These are phyloP conservation scores for Pisolithus thermaeus DNA, from an alignment of 1,284 basidiomycete genomes.

Conservation along the genomic window DNA sequence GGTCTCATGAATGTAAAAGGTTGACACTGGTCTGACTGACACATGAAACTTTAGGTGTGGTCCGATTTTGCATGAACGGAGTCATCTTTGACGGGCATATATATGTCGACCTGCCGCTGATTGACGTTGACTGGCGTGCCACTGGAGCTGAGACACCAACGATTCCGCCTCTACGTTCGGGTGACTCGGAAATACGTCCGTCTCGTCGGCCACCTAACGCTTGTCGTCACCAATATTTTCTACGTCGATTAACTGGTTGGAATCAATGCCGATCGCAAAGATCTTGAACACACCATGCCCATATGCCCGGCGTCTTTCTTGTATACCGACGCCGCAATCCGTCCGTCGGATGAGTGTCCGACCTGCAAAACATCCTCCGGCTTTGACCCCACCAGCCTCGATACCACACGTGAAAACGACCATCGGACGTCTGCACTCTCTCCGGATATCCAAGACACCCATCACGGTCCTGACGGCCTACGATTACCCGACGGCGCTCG, in stretches of 20 bases:
- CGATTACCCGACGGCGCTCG: slow-evolving; percentile 82
- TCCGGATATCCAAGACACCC: slow-evolving; percentile 56
- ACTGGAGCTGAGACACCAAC: no score
- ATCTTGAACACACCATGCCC: not conserved
- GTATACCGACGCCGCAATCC: not conserved
- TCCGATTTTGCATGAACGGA: no score
- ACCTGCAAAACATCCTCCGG: slow-evolving; percentile 3
- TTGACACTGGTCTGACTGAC: no score
- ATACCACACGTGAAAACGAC: slow-evolving; percentile 68
- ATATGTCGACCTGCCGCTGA: no score
- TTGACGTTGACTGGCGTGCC: no score
- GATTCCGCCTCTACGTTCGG: no score
- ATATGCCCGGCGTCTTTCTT: not conserved
- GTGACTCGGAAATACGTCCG: no score
- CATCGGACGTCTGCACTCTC: slow-evolving; percentile 63
- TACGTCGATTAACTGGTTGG: not conserved
- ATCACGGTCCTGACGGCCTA: slow-evolving; percentile 92
- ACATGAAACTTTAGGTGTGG: no score
- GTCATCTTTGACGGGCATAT: no score
- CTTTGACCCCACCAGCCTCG: slow-evolving; percentile 1
- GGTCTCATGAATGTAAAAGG: no score
- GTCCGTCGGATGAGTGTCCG: slow-evolving; percentile 23
- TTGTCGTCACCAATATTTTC: not conserved
- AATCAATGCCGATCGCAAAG: not conserved
- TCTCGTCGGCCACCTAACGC: no score